Percentiles rank a stretch among this genome's conserved stretches.
Conservation (phyloP, 345 rosid species). For the Rhodomyrtus tomentosa region DNA sequence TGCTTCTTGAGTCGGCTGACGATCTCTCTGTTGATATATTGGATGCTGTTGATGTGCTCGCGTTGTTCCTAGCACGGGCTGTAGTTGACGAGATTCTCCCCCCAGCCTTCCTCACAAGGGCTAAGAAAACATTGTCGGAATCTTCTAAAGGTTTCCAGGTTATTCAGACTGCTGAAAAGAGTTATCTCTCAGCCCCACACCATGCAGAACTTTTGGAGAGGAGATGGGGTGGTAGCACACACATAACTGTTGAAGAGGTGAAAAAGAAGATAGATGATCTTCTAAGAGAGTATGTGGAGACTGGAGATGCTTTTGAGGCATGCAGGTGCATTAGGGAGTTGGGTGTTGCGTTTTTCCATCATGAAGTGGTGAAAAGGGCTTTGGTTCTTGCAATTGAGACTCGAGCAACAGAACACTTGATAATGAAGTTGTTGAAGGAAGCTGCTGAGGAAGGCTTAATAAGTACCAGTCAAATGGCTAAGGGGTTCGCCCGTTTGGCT, state of each 20-base stretch:
- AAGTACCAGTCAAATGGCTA: constrained; percentile 91
- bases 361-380: constrained; percentile 97
- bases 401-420: constrained; percentile 47
- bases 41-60: constrained; percentile 87
- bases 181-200: constrained; percentile 98
- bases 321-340: constrained; percentile 90
- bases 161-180: constrained; percentile 78
- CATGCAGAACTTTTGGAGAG: constrained; percentile 97
- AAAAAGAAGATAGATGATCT: constrained; percentile 81
- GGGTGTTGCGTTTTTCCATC: constrained; percentile 91
- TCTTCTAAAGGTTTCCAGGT: constrained; percentile 77
- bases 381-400: constrained; percentile 83
- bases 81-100: constrained; percentile 97
- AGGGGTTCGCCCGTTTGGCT: constrained; percentile 73
- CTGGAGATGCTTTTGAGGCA: constrained; percentile 85
- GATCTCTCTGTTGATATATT: constrained; percentile 89
- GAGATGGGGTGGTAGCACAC: constrained; percentile 98
- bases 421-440: constrained; percentile 72
- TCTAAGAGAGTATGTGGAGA: constrained; percentile 78
- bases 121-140: constrained; percentile 68
- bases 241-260: constrained; percentile 80
- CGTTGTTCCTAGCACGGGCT: constrained; percentile 88
- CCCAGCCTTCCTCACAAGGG: constrained; percentile 71
- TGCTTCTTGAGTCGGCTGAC: constrained; percentile 92
- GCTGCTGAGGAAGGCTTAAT: constrained; percentile 91